Evolutionary conservation across 2,329 filamentous ascomycete genomes (phyloP).

Genomic region (Calonectria pteridis): DNA sequence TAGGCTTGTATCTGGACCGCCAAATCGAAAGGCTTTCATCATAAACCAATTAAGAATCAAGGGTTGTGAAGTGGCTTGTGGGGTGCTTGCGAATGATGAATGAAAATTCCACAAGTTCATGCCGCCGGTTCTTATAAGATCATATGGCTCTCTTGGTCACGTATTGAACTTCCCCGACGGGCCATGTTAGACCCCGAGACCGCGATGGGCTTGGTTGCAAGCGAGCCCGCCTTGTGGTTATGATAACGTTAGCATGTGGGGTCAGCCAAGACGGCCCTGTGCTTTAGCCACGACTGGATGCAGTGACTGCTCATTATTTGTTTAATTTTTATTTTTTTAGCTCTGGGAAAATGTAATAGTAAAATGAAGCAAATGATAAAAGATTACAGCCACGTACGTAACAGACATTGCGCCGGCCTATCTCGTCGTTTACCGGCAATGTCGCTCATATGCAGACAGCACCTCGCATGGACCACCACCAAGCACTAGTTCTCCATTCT

Average conservation of each 20-base stretch:
- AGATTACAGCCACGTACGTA: too few relatives aligned
- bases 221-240: background rate
- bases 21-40: conserved; percentile 28
- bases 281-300: background rate
- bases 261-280: background rate
- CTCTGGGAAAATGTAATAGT: too few relatives aligned
- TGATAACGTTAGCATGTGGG: background rate
- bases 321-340: too few relatives aligned
- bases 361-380: too few relatives aligned
- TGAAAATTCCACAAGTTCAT: too few relatives aligned
- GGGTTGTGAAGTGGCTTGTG: background rate
- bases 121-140: too few relatives aligned
- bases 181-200: background rate
- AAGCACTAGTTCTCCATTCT: conserved; percentile 23
- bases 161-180: background rate
- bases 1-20: background rate
- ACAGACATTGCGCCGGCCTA: too few relatives aligned
- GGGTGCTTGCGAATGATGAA: background rate
- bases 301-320: too few relatives aligned
- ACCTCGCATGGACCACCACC: conserved; percentile 26
- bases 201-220: background rate
- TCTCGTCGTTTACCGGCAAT: background rate
- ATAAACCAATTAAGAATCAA: background rate
- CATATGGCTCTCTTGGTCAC: too few relatives aligned
- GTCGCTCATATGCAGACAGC: background rate